phyloP scores from a whole-genome alignment of 2,329 filamentous ascomycete species.

The Juglanconis oblonga region DNA sequence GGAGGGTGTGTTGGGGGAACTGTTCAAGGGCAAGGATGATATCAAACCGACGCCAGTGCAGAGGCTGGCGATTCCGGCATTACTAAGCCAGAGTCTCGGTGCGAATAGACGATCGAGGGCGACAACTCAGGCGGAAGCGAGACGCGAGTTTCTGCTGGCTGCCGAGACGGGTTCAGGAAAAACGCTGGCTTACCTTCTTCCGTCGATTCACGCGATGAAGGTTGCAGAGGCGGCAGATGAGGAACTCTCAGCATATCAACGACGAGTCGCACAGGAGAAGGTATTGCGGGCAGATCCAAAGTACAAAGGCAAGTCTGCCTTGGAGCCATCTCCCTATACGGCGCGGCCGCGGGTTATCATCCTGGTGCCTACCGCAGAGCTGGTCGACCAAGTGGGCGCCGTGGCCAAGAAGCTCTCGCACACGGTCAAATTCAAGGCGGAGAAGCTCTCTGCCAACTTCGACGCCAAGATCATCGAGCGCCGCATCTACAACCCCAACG shows the following conservation, averaged over 20 bases:
- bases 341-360: constrained; percentile 81
- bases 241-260: constrained; percentile 55
- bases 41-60: constrained; percentile 86
- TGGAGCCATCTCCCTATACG: constrained; percentile 69
- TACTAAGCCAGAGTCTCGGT: constrained; percentile 59
- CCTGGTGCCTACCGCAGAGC: constrained; percentile 86
- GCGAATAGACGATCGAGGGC: constrained; percentile 28
- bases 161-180: constrained; percentile 98
- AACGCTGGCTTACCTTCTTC: constrained; percentile 87
- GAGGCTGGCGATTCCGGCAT: constrained; percentile 77
- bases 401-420: constrained; percentile 83
- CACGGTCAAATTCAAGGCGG: constrained; percentile 80
- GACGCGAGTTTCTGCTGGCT: constrained; percentile 71
- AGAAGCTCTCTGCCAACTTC: constrained; percentile 75
- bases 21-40: constrained; percentile 70
- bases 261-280: constrained; percentile 53
- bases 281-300: constrained; percentile 51
- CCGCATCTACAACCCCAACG: constrained; percentile 74
- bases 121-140: constrained; percentile 28
- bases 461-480: constrained; percentile 77
- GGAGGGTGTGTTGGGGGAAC: constrained; percentile 69
- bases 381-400: constrained; percentile 81
- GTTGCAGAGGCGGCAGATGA: constrained; percentile 62
- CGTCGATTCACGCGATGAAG: constrained; percentile 82
- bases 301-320: constrained; percentile 60